Evolutionary conservation across 768 basidiomycete species (phyloP).

Genomic region (Melanogaster broomeanus): DNA sequence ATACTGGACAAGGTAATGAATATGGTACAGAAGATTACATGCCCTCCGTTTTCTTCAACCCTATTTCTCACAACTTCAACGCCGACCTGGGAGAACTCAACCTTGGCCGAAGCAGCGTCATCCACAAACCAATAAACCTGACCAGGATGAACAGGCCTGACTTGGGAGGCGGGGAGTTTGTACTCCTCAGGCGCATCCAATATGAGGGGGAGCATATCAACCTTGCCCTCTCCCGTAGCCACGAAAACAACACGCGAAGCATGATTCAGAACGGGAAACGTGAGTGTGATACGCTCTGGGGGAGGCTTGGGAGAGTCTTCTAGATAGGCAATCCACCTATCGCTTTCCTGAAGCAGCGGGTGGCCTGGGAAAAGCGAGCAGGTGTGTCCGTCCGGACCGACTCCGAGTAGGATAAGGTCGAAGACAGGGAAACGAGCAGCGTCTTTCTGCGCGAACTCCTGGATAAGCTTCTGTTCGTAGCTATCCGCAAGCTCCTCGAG

Average conservation of each 20-base stretch:
- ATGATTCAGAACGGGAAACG: slow-evolving; percentile 89
- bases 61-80: slow-evolving; percentile 50
- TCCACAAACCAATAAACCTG: slow-evolving; percentile 96
- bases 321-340: slow-evolving; percentile 93
- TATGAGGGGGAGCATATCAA: slow-evolving; percentile 67
- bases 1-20: neutral
- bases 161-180: slow-evolving; percentile 80
- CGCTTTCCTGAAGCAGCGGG: slow-evolving; percentile 75
- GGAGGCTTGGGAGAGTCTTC: slow-evolving; percentile 96
- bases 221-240: slow-evolving; percentile 80
- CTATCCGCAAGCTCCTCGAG: slow-evolving; percentile 79
- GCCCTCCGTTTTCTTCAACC: neutral
- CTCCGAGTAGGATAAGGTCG: slow-evolving; percentile 94
- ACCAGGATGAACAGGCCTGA: slow-evolving; percentile 77
- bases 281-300: slow-evolving; percentile 86
- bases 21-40: slow-evolving; percentile 22
- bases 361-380: slow-evolving; percentile 98
- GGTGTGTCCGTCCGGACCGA: slow-evolving; percentile 99
- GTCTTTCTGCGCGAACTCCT: slow-evolving; percentile 89
- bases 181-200: slow-evolving; percentile 73
- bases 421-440: slow-evolving; percentile 96
- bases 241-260: slow-evolving; percentile 89
- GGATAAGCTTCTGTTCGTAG: slow-evolving; percentile 84
- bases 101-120: slow-evolving; percentile 71
- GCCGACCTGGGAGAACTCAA: slow-evolving; percentile 55